A percentile compares a stretch with the other conserved stretches of the same genome.
Evolutionary conservation across 1,284 basidiomycete species (phyloP).

Genomic region (Polyporus tsugae): DNA sequence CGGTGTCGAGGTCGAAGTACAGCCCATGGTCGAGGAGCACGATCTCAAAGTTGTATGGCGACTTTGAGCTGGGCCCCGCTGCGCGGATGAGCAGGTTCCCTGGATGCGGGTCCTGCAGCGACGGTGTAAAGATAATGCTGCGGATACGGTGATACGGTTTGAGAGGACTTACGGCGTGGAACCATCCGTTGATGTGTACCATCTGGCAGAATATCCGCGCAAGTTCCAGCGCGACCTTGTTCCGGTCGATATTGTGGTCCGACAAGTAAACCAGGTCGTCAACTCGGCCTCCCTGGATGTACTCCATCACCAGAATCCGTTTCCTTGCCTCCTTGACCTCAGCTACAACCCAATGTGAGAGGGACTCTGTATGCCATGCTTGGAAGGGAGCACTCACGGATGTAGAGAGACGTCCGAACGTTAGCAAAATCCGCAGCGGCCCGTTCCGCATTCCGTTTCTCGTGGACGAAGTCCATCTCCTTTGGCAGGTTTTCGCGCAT

Average conservation of each 20-base stretch:
- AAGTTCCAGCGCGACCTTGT: constrained; percentile 92
- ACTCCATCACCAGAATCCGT: constrained; percentile 95
- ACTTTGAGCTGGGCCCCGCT: constrained; percentile 66
- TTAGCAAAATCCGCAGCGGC: constrained; percentile 79
- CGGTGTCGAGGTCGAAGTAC: constrained; percentile 88
- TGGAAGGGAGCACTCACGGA: constrained; percentile 53
- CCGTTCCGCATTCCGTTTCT: constrained; percentile 86
- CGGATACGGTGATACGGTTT: not conserved
- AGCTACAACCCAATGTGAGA: constrained; percentile 44
- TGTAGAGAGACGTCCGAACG: constrained; percentile 85
- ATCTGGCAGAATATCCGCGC: constrained; percentile 92
- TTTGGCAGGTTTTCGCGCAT: constrained; percentile 93
- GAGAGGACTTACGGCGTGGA: constrained; percentile 72
- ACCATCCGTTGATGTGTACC: constrained; percentile 97
- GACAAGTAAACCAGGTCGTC: constrained; percentile 92
- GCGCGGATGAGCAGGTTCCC: constrained; percentile 94
- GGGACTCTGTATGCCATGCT: not conserved
- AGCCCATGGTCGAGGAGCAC: constrained; percentile 92
- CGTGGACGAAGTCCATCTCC: constrained; percentile 95
- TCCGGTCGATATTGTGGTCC: constrained; percentile 89
- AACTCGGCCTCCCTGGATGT: constrained; percentile 86
- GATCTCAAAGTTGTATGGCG: constrained; percentile 94
- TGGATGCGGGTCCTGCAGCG: constrained; percentile 75
- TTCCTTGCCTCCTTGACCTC: constrained; percentile 86
- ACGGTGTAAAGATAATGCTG: constrained; percentile 8